Base-by-base conservation (phyloP, 2,329 filamentous ascomycete species). In the Fusarium clavum region DNA sequence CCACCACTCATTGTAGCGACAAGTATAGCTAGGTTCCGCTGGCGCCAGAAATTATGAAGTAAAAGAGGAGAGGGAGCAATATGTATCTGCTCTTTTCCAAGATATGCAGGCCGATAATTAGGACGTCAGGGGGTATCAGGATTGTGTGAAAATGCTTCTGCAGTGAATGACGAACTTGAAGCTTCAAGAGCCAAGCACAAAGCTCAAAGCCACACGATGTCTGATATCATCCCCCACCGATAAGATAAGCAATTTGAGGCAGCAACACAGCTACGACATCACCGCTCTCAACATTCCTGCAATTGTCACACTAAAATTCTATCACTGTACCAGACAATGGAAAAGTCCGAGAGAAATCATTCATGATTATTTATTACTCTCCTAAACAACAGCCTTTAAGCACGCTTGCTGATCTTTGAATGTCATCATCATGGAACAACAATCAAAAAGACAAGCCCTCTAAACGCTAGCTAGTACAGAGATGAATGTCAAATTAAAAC, bases 1-100 rank as follows among this genome's bases (percentile, higher is more conserved):
- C 95, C 94, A 75, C 90, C 92, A 82, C 91, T 92, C 89, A 90
- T 91, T 54, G 54, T 75, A 63, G 66, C 67, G 45, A 58, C 56
- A 43, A 47, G 41, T 47, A n/a, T 20, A 47, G 29, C 44, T 30
- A 47, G 25, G 32, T 25, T 34, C 16, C 47, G 34, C 32, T 56
- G 27, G 16, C 8, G 30, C n/a, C 40, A 29, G 44, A 22, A 22
- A 27, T 45, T 45, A 16, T 32, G 16, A 25, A 14, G 40, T n/a
- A n/a, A 10, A 20, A 11, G 9, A 10, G 16, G 18, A 14, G n/a
- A 41, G 6, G 12, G 10, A 29, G 12, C 9, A 24, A 9, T 20
- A 18, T 16, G 24, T 51, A 4, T 32, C 16, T 12, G 7, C 13
- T 16, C 3, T 49, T 57, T 5, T 10, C 5, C 12, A 22, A 2